phyloP scores from a whole-genome alignment of 2,329 filamentous ascomycete species.

The Hymenoscyphus linearis region DNA sequence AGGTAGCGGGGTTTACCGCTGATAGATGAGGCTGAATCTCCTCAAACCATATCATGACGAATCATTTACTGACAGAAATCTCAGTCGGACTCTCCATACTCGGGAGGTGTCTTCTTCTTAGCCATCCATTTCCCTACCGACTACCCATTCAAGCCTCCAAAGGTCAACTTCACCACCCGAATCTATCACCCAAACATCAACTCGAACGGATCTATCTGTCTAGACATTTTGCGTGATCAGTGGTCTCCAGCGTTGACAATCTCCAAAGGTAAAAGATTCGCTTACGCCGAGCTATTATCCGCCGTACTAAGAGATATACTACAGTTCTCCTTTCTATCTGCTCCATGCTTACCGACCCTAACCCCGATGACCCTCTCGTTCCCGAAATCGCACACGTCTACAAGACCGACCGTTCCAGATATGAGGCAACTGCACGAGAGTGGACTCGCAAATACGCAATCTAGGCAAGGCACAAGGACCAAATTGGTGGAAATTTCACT shows the following conservation, averaged over 20 bases:
- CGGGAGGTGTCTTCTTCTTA: constrained; percentile 97
- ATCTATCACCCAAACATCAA: constrained; percentile 99
- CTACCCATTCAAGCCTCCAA: constrained; percentile 99
- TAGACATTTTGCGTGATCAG: constrained; percentile 97
- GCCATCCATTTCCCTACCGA: constrained; percentile 99
- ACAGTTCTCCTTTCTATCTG: constrained; percentile 95
- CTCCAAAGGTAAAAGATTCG: constrained; percentile 71
- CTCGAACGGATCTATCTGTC: constrained; percentile 97
- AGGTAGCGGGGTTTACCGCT: constrained; percentile 10
- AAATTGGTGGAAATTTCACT: constrained; percentile 13
- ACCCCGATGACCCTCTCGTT: constrained; percentile 97
- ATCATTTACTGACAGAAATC: constrained; percentile 18
- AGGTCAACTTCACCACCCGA: constrained; percentile 99
- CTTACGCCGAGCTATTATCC: not conserved
- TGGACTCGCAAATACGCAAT: constrained; percentile 99
- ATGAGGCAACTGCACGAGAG: constrained; percentile 93
- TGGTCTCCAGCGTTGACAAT: constrained; percentile 99
- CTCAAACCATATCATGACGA: constrained; percentile 12
- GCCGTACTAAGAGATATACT: not conserved
- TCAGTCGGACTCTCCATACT: constrained; percentile 93
- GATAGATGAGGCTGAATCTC: constrained; percentile 14
- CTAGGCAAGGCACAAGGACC: constrained; percentile 42
- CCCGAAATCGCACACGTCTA: constrained; percentile 99
- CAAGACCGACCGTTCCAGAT: constrained; percentile 95
- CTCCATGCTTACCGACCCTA: constrained; percentile 99